Evolutionary conservation across 2,329 filamentous ascomycete species (phyloP).

Genomic region (Fusarium avenaceum): DNA sequence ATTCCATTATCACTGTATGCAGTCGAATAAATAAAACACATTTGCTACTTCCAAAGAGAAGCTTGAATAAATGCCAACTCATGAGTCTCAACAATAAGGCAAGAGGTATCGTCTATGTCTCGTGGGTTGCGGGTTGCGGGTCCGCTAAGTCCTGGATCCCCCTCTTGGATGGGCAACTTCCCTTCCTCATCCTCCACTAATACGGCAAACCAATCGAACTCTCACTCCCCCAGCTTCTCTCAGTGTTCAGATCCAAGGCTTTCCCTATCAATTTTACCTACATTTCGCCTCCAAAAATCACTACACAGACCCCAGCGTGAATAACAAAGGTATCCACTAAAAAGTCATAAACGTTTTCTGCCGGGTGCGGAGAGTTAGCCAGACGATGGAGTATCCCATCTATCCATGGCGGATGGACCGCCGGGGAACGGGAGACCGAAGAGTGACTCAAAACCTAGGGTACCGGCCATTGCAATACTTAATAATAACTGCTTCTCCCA

Average conservation of each 20-base stretch:
- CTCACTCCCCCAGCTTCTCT: constrained; percentile 43
- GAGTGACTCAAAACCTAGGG: constrained; percentile 35
- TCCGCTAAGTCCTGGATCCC: constrained; percentile 26
- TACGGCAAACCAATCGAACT: constrained; percentile 10
- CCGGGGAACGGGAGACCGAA: constrained; percentile 36
- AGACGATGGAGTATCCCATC: constrained; percentile 27
- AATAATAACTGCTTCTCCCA: constrained; percentile 44
- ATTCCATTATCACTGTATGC: not conserved
- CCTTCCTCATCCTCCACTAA: constrained; percentile 17
- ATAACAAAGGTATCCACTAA: not conserved
- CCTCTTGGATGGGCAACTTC: constrained; percentile 2
- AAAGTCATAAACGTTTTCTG: constrained; percentile 12
- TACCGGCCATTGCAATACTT: constrained; percentile 47
- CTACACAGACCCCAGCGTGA: constrained; percentile 25
- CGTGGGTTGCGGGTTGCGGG: constrained; percentile 35
- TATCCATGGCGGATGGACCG: constrained; percentile 35
- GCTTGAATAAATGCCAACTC: not conserved
- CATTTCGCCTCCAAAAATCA: constrained; percentile 9
- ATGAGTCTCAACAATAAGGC: constrained; percentile 17
- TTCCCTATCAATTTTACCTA: constrained; percentile 2
- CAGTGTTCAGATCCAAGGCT: not conserved
- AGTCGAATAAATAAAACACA: not conserved
- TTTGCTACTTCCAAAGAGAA: not conserved
- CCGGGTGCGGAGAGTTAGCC: constrained; percentile 33
- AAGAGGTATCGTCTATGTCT: constrained; percentile 8